phyloP scores from a whole-genome alignment of 2,329 filamentous ascomycete genomes.

The Nectriaceae sp. region DNA sequence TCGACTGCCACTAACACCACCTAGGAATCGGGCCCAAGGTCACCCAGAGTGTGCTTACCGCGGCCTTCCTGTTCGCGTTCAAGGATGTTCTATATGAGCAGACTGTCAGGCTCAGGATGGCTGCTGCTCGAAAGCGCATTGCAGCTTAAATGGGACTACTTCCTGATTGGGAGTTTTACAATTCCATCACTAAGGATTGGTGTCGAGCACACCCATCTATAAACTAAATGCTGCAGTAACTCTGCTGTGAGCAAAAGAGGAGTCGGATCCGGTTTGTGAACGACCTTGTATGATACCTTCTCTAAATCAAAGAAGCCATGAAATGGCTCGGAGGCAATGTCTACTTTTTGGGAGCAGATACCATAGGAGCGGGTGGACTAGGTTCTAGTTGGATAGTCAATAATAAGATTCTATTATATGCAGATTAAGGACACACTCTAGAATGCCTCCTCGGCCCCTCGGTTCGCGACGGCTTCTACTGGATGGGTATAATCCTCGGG shows the following conservation, averaged over 20 bases:
- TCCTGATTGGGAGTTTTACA: too few relatives aligned
- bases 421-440: constrained; percentile 17
- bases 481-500: constrained; percentile 45
- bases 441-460: background rate
- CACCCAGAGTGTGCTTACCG: constrained; percentile 93
- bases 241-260: too few relatives aligned
- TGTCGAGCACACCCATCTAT: too few relatives aligned
- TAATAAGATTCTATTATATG: constrained; percentile 9
- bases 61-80: constrained; percentile 95
- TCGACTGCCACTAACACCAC: constrained; percentile 10
- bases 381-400: background rate
- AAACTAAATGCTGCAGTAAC: too few relatives aligned
- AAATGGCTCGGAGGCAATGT: background rate
- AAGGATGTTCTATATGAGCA: constrained; percentile 94
- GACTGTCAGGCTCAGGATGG: constrained; percentile 65
- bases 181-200: too few relatives aligned
- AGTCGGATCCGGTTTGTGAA: too few relatives aligned
- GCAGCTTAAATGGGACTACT: constrained; percentile 31
- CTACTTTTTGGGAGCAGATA: background rate
- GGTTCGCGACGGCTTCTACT: constrained; percentile 1
- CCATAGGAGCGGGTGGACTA: background rate
- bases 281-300: background rate
- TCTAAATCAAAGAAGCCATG: background rate
- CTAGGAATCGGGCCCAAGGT: constrained; percentile 94
- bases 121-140: constrained; percentile 42